These are phyloP conservation scores for Pseudonitzschia multistriata DNA, from an alignment of 108 stramenopile species.

Conservation along the genomic window DNA sequence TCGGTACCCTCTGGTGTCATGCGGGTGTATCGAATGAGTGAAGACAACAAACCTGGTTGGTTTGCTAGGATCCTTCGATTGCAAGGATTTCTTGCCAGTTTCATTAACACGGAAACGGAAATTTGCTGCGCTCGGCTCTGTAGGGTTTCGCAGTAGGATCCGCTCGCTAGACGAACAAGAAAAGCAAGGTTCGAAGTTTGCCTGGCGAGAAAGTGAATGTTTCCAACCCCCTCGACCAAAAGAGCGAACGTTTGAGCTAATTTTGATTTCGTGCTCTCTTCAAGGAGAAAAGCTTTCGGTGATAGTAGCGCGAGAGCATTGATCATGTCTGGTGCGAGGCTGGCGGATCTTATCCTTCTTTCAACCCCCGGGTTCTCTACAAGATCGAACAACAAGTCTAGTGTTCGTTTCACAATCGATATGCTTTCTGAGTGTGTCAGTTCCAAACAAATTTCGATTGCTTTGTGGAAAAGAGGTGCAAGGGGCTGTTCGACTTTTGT, in stretches of 20 bases:
- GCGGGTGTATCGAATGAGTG: conserved; percentile 28
- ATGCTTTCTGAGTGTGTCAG: background rate
- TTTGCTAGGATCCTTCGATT: conserved; percentile 32
- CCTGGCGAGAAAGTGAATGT: conserved; percentile 7
- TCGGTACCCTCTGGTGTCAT: background rate
- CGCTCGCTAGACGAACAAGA: conserved; percentile 5
- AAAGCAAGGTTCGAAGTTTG: conserved; percentile 1
- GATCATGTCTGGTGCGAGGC: background rate
- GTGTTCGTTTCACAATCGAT: background rate
- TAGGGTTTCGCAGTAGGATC: background rate
- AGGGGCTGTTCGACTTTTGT: background rate
- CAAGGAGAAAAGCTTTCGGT: background rate
- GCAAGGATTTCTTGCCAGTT: conserved; percentile 26
- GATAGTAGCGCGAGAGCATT: background rate
- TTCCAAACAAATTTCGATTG: background rate
- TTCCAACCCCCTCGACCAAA: background rate
- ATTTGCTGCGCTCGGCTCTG: conserved; percentile 1
- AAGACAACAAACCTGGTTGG: conserved; percentile 28
- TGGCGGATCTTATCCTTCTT: background rate
- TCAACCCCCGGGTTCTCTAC: background rate
- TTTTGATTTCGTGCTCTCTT: conserved; percentile 5
- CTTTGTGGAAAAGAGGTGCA: background rate
- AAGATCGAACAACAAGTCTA: background rate
- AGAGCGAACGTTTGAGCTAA: background rate
- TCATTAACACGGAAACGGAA: conserved; percentile 17